Evolutionary conservation across 371 early-diverging fungal species (phyloP).

Genomic region (Chytridium lagenaria): DNA sequence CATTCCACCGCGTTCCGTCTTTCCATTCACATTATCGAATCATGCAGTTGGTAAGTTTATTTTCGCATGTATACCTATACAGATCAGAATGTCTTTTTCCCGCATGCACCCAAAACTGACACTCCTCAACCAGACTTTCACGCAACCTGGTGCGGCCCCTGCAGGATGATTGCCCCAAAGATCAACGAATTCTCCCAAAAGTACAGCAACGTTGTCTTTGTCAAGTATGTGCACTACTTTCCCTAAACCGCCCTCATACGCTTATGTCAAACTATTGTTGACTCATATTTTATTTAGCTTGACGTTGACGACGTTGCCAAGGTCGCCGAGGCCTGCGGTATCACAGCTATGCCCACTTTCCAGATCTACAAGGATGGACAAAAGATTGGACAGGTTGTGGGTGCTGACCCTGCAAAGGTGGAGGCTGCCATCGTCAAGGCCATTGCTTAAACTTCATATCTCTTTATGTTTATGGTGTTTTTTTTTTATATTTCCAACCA

Average conservation of each 20-base stretch:
- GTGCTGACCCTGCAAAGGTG: conserved; percentile 52
- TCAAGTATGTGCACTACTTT: background rate
- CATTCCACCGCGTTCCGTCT: too few relatives aligned
- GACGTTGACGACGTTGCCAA: conserved; percentile 65
- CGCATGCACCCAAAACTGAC: too few relatives aligned
- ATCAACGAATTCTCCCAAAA: background rate
- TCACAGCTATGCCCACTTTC: conserved; percentile 95
- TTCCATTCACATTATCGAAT: too few relatives aligned
- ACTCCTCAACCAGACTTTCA: background rate
- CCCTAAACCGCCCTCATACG: too few relatives aligned
- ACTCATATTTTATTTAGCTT: too few relatives aligned
- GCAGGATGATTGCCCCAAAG: background rate
- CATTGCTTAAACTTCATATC: conserved; percentile 7
- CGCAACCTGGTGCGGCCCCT: background rate
- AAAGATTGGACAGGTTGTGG: conserved; percentile 66
- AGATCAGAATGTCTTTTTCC: too few relatives aligned
- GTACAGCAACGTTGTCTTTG: background rate
- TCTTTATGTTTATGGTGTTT: conserved; percentile 10
- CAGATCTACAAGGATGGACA: conserved; percentile 74
- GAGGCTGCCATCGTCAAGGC: conserved; percentile 43
- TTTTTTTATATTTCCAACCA: background rate
- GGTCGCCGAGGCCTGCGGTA: conserved; percentile 67
- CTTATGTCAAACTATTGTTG: too few relatives aligned
- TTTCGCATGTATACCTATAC: too few relatives aligned
- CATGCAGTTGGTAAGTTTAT: too few relatives aligned